Conservation (phyloP, 257 asterid species). For the Fraxinus cuspidata region DNA sequence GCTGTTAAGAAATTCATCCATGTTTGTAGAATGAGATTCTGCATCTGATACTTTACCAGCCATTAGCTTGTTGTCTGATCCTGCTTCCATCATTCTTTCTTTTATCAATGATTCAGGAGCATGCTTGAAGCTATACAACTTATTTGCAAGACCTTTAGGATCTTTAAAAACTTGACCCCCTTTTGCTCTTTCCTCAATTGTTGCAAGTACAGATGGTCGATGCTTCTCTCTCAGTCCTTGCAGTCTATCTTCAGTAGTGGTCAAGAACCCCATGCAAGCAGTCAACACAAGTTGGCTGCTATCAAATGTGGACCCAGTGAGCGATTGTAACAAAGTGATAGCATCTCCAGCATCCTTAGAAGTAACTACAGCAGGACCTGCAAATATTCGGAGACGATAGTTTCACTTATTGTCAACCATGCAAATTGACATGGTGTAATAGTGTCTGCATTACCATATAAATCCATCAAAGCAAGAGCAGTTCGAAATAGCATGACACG, state of each 20-base stretch:
- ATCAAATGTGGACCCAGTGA: slow-evolving; percentile 83
- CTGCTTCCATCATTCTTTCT: slow-evolving; percentile 48
- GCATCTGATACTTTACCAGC: slow-evolving; percentile 28
- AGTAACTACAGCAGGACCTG: slow-evolving; percentile 89
- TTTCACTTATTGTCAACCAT: slow-evolving; percentile 19
- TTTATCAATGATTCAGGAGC: slow-evolving; percentile 43
- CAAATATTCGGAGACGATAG: slow-evolving; percentile 21
- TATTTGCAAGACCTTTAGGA: slow-evolving; percentile 76
- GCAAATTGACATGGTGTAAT: neutral
- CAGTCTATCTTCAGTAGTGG: slow-evolving; percentile 64
- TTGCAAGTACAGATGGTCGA: slow-evolving; percentile 66
- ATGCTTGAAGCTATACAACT: slow-evolving; percentile 85
- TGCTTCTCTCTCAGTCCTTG: slow-evolving; percentile 69
- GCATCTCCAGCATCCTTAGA: slow-evolving; percentile 93
- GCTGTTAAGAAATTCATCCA: slow-evolving; percentile 57
- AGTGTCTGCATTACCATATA: slow-evolving; percentile 61
- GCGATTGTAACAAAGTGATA: slow-evolving; percentile 72
- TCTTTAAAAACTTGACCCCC: slow-evolving; percentile 58
- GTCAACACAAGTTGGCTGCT: slow-evolving; percentile 97
- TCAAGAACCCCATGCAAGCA: slow-evolving; percentile 88
- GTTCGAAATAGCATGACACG: slow-evolving; percentile 95
- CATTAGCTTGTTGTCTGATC: slow-evolving; percentile 37
- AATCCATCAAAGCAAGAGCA: slow-evolving; percentile 90
- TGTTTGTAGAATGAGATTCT: slow-evolving; percentile 46
- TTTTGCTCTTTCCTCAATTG: slow-evolving; percentile 65